These are phyloP conservation scores for Astragalus membranaceus DNA, from an alignment of 306 rosid genomes.

Conservation along the genomic window DNA sequence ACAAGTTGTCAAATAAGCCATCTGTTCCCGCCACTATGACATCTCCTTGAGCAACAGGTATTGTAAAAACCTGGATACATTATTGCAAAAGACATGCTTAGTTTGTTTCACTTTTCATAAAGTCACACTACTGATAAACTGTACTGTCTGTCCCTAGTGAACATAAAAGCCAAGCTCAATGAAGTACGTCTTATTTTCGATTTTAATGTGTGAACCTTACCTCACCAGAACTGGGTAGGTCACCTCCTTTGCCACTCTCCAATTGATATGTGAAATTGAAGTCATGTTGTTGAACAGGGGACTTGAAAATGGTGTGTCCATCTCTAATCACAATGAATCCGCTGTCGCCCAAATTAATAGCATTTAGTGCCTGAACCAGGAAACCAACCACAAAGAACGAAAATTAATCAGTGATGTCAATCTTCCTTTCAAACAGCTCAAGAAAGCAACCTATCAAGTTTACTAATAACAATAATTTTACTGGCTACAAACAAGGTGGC, in stretches of 20 bases:
- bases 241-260: conserved; percentile 72
- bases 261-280: conserved; percentile 88
- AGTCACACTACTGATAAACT: not conserved
- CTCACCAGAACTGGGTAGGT: conserved; percentile 90
- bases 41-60: conserved; percentile 65
- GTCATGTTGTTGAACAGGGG: conserved; percentile 80
- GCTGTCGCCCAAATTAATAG: conserved; percentile 91
- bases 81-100: not conserved
- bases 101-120: not conserved
- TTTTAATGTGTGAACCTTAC: conserved; percentile 32
- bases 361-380: conserved; percentile 64
- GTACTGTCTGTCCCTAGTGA: not conserved
- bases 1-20: conserved; percentile 87
- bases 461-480: not conserved
- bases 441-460: not conserved
- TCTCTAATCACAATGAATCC: conserved; percentile 88
- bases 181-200: not conserved
- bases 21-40: conserved; percentile 81
- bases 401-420: not conserved
- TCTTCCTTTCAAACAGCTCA: not conserved
- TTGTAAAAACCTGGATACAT: conserved; percentile 44
- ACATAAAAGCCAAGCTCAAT: not conserved
- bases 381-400: conserved; percentile 6
- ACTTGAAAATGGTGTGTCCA: conserved; percentile 69
- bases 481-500: not conserved